Percentiles rank a stretch among this genome's conserved stretches.
These are phyloP conservation scores for Arthrinium phaeospermum DNA, from an alignment of 2,329 filamentous ascomycete species.

Conservation along the genomic window DNA sequence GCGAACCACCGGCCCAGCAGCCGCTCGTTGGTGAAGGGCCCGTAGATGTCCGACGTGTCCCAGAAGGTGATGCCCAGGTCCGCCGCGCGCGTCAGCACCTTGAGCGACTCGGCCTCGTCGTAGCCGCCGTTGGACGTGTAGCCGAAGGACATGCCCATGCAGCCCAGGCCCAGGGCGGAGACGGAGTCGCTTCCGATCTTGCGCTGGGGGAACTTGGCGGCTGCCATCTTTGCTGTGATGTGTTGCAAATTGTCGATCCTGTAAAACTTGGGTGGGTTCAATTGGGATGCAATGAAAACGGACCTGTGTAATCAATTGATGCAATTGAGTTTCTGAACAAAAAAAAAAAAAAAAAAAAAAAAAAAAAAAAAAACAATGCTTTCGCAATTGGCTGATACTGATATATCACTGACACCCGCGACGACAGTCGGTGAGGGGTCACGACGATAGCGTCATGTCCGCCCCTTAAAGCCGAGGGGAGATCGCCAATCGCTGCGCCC, in stretches of 20 bases:
- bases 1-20: conserved; percentile 49
- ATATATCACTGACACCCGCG: not conserved
- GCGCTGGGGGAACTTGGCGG: conserved; percentile 42
- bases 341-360: too few relatives aligned
- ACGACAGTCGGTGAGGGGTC: not conserved
- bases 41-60: conserved; percentile 42
- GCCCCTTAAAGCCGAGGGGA: not conserved
- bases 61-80: conserved; percentile 36
- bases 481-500: not conserved
- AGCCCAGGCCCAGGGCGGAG: conserved; percentile 51
- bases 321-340: not conserved
- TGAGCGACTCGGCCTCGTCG: conserved; percentile 33
- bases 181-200: conserved; percentile 48
- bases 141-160: conserved; percentile 49
- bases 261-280: not conserved
- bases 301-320: not conserved
- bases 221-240: conserved; percentile 28
- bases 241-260: not conserved
- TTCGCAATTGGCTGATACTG: not conserved
- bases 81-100: conserved; percentile 34
- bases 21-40: conserved; percentile 47
- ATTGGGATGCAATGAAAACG: not conserved
- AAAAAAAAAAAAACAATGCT: too few relatives aligned
- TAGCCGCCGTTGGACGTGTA: conserved; percentile 39
- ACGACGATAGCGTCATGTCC: not conserved